Base-by-base conservation (phyloP, 352 stramenopile species). In the Globisporangium iwayamae region DNA sequence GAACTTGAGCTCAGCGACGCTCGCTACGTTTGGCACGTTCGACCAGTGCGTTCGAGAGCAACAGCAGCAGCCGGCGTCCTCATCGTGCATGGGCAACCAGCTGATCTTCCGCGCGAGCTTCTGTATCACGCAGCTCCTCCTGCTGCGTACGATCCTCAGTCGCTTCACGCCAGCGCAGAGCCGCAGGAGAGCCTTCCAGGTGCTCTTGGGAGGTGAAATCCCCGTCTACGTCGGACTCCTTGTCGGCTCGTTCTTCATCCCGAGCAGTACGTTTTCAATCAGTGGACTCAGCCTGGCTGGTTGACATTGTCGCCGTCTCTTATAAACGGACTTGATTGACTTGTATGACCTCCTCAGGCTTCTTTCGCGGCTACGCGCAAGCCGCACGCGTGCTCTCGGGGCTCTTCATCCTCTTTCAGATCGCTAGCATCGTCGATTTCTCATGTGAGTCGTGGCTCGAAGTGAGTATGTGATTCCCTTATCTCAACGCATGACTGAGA, bases 321-420 rank as follows among this genome's bases (percentile, higher is more conserved):
- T 5, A 18, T 25, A 36, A 14, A 47, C 41, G 2, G 30, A 32
- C 20, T 38, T 53, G 8, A 8, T 34, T 14, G n/a, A 41, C 1
- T 16, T 9, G 1, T 56, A 22, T 32, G 13, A 38, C 8, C 6
- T 11, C 18, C 39, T 18, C 32, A 91, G 82, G 38, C 8, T 90
- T 93, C 71, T 93, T 90, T 46, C 63, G 75, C 28, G 82, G 79
- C 25, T 91, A 89, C 61, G 72, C 74, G 32, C 70, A 82, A 55
- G 85, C 83, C 30, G 62, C 82, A 0, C 67, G 79, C 9, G 74
- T 91, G 2, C 62, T 76, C 2, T 93, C 84, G 1, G 74, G 78
- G 0, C 71, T 85, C 56, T 94, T 92, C 72, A 89, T 91, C 46
- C 74, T 92, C 32, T 90, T 94, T 54, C 81, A 90, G 66, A 87